These are phyloP conservation scores for Penicillium palitans DNA, from an alignment of 2,329 filamentous ascomycete genomes.

Conservation along the genomic window DNA sequence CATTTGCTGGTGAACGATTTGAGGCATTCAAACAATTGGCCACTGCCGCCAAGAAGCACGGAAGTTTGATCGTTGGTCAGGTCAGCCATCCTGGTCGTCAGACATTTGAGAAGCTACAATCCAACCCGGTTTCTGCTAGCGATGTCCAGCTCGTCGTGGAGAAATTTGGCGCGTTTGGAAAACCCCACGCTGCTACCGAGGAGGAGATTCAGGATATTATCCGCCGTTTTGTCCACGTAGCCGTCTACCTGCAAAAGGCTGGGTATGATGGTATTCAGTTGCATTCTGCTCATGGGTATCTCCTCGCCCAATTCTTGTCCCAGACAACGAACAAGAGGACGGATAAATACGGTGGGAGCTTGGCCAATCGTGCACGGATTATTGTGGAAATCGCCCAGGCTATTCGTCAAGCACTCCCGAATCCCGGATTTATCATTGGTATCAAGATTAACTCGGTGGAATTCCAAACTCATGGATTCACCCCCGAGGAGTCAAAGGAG, in stretches of 20 bases:
- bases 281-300: slow-evolving; percentile 23
- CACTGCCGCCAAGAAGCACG: slow-evolving; percentile 24
- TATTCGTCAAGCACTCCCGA: slow-evolving; percentile 19
- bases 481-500: slow-evolving; percentile 19
- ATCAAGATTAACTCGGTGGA: slow-evolving; percentile 19
- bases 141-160: slow-evolving; percentile 22
- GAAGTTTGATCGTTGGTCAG: slow-evolving; percentile 26
- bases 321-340: slow-evolving; percentile 21
- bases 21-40: slow-evolving; percentile 26
- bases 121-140: slow-evolving; percentile 25
- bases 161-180: slow-evolving; percentile 19
- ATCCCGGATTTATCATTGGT: slow-evolving; percentile 17
- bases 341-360: slow-evolving; percentile 23
- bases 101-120: slow-evolving; percentile 25
- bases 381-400: slow-evolving; percentile 24
- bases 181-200: slow-evolving; percentile 19
- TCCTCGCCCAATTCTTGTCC: slow-evolving; percentile 25
- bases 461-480: slow-evolving; percentile 6
- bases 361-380: slow-evolving; percentile 24
- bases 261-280: slow-evolving; percentile 25
- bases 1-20: slow-evolving; percentile 19
- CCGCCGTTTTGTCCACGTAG: slow-evolving; percentile 24
- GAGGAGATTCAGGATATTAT: slow-evolving; percentile 22
- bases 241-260: slow-evolving; percentile 21
- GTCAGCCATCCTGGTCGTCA: slow-evolving; percentile 28